A percentile compares a stretch with the other conserved stretches of the same genome.
Conservation (phyloP, 176 grass and related monocot genomes). For the Pontederia crassipes region DNA sequence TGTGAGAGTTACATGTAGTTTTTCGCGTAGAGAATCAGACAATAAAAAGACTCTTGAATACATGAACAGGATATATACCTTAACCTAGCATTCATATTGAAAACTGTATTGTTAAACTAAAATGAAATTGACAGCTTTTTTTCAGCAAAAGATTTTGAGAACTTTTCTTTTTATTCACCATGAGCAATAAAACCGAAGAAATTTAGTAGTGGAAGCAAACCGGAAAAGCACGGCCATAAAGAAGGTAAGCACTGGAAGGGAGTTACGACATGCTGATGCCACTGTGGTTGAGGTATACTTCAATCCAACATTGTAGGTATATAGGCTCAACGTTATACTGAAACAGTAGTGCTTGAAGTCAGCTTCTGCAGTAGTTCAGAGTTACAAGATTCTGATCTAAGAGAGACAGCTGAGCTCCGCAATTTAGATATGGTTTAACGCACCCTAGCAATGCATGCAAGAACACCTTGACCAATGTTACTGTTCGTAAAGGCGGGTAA, state of each 20-base stretch:
- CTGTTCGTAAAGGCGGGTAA: conserved; percentile 38
- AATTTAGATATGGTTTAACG: background rate
- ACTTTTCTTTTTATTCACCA: no score
- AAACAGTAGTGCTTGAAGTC: background rate
- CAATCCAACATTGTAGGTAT: conserved; percentile 30
- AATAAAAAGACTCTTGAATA: no score
- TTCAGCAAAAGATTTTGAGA: no score
- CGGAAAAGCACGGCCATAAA: conserved; percentile 46
- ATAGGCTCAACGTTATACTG: conserved; percentile 21
- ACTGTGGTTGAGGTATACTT: conserved; percentile 49
- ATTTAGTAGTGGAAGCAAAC: conserved; percentile 10
- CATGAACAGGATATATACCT: no score
- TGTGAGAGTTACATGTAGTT: background rate
- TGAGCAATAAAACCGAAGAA: background rate
- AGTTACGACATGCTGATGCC: conserved; percentile 29
- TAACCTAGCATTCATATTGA: no score
- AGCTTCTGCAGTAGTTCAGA: background rate
- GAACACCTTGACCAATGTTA: conserved; percentile 48
- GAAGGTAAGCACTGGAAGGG: conserved; percentile 49
- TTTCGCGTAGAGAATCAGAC: no score
- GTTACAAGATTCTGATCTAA: background rate
- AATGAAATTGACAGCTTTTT: background rate
- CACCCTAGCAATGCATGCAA: conserved; percentile 54
- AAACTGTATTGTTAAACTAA: background rate
- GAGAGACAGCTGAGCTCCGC: background rate